Conservation (phyloP, 2,329 filamentous ascomycete genomes). For the Trichophyton benhamiae region DNA sequence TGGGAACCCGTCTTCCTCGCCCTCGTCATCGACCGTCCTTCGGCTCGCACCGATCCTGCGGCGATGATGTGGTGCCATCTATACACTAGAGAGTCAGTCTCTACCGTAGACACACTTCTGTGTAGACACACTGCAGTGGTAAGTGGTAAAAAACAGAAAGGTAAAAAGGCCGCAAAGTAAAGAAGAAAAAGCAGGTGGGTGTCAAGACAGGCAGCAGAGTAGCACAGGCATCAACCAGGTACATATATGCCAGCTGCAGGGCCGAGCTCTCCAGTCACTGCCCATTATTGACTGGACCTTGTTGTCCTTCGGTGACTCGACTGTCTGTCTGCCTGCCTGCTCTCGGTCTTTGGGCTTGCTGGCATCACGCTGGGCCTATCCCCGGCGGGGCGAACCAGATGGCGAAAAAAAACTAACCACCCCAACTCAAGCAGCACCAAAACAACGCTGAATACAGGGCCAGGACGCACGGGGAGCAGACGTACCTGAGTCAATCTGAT, state of each 20-base stretch:
- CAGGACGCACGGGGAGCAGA: neutral
- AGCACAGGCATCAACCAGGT: neutral
- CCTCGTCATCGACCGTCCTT: conserved; percentile 35
- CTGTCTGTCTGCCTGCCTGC: neutral
- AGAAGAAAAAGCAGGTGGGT: neutral
- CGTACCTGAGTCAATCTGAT: conserved; percentile 3
- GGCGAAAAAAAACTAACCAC: neutral
- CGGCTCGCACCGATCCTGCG: conserved; percentile 35
- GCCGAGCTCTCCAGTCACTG: neutral
- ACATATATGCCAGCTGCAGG: neutral
- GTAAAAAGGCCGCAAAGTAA: no score
- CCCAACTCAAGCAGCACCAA: neutral
- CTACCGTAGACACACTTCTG: neutral
- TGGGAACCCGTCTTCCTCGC: conserved; percentile 38
- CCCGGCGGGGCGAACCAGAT: neutral
- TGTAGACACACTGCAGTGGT: no score
- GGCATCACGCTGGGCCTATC: neutral
- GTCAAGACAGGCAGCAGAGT: neutral
- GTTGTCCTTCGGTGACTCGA: neutral
- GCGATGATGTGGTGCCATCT: conserved; percentile 33
- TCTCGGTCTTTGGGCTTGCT: neutral
- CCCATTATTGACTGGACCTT: neutral
- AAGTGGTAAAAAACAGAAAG: neutral
- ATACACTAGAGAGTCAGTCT: neutral
- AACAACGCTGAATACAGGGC: neutral